Evolutionary conservation across 2,329 filamentous ascomycete species (phyloP).

Genomic region (Pseudopithomyces maydicus): DNA sequence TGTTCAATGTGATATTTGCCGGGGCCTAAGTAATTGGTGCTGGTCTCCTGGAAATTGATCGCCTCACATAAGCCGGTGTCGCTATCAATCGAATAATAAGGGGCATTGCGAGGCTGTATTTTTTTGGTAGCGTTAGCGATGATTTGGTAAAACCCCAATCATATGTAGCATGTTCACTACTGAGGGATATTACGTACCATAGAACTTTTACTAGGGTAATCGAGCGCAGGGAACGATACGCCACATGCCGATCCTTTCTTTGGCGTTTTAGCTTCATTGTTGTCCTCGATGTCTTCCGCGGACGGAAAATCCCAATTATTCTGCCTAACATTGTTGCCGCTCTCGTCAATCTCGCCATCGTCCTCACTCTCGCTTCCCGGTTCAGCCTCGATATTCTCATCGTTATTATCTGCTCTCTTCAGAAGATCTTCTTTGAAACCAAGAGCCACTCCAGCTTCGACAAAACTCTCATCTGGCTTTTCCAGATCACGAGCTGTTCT

Average conservation of each 20-base stretch:
- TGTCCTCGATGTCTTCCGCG: conserved; percentile 1
- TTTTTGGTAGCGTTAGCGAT: neutral
- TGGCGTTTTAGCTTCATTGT: neutral
- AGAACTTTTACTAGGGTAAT: conserved; percentile 1
- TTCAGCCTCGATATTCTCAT: neutral
- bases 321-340: too few relatives aligned
- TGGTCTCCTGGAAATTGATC: neutral
- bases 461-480: conserved; percentile 1
- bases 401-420: conserved; percentile 1
- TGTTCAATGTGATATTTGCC: conserved; percentile 11
- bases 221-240: conserved; percentile 3
- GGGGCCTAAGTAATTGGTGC: neutral
- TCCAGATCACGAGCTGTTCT: neutral
- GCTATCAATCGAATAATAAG: neutral
- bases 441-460: conserved; percentile 3
- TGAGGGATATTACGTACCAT: conserved; percentile 8
- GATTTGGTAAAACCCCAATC: neutral
- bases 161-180: neutral
- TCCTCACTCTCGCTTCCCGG: too few relatives aligned
- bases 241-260: conserved; percentile 7
- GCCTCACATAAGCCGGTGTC: neutral
- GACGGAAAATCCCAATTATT: neutral
- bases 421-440: neutral
- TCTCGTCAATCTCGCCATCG: too few relatives aligned
- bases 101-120: conserved; percentile 4